These are phyloP conservation scores for Entomortierella beljakovae DNA, from an alignment of 192 early-diverging fungal genomes.

Conservation along the genomic window DNA sequence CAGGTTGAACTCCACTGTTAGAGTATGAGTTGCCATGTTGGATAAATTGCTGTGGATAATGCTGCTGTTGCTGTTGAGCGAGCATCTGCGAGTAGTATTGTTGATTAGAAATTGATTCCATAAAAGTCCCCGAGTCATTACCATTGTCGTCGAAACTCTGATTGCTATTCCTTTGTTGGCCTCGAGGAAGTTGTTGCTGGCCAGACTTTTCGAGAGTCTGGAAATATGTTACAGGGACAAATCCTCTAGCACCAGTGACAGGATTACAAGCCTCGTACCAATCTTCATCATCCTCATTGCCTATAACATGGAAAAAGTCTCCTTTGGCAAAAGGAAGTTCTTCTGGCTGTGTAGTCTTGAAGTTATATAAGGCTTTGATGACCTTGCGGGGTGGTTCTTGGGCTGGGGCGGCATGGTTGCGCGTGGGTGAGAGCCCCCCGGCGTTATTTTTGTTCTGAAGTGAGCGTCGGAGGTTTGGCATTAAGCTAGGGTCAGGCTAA, in stretches of 20 bases:
- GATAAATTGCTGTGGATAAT: neutral
- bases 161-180: constrained; percentile 35
- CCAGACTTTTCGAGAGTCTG: constrained; percentile 70
- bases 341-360: constrained; percentile 62
- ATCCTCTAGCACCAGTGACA: constrained; percentile 71
- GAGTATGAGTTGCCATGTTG: constrained; percentile 32
- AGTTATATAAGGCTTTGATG: constrained; percentile 78
- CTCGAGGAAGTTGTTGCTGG: neutral
- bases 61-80: constrained; percentile 12
- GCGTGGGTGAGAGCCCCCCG: constrained; percentile 36
- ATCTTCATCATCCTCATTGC: constrained; percentile 71
- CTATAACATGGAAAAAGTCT: constrained; percentile 81
- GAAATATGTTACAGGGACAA: constrained; percentile 78
- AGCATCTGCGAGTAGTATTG: neutral
- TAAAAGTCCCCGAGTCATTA: constrained; percentile 47
- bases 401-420: constrained; percentile 14
- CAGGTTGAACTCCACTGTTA: neutral
- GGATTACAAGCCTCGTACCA: constrained; percentile 85
- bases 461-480: constrained; percentile 46
- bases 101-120: constrained; percentile 16
- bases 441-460: constrained; percentile 24
- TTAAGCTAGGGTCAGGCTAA: neutral
- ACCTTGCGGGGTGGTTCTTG: constrained; percentile 69
- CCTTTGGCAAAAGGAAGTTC: constrained; percentile 78
- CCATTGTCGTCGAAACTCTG: constrained; percentile 48